These are phyloP conservation scores for Cichorium intybus DNA, from an alignment of 140 eudicot genomes.

Conservation along the genomic window DNA sequence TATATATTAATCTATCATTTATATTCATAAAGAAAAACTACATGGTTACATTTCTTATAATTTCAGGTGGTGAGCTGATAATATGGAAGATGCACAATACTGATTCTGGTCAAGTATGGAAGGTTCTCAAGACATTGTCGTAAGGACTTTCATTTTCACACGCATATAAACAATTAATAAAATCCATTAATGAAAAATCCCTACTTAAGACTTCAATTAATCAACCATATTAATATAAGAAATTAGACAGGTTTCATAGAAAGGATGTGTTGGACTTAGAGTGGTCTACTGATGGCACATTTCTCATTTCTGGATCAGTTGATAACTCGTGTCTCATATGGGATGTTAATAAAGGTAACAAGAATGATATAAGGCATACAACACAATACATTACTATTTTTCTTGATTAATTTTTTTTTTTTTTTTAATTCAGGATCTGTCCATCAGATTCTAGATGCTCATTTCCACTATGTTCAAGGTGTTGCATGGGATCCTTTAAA, in stretches of 20 bases:
- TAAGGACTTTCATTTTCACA: constrained; percentile 43
- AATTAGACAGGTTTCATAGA: constrained; percentile 74
- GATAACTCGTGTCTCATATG: constrained; percentile 97
- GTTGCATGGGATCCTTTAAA: constrained; percentile 96
- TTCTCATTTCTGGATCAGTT: constrained; percentile 90
- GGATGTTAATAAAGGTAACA: constrained; percentile 89
- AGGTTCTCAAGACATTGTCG: constrained; percentile 84
- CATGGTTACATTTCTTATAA: neutral
- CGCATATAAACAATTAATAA: neutral
- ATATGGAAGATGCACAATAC: constrained; percentile 71
- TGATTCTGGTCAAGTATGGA: constrained; percentile 84
- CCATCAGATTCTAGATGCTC: constrained; percentile 93
- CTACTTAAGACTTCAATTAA: neutral
- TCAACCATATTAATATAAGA: neutral
- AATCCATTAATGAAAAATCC: neutral
- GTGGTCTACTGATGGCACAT: constrained; percentile 88
- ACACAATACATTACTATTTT: neutral
- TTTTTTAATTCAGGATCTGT: constrained; percentile 66
- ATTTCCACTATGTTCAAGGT: constrained; percentile 96
- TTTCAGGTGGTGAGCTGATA: constrained; percentile 82
- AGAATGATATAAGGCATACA: neutral
- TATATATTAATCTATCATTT: neutral
- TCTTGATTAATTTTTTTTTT: constrained; percentile 7
- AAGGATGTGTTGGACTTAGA: constrained; percentile 92
- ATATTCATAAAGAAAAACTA: neutral